phyloP scores from a whole-genome alignment of 1,284 basidiomycete genomes.

The Chalciporus sp. region DNA sequence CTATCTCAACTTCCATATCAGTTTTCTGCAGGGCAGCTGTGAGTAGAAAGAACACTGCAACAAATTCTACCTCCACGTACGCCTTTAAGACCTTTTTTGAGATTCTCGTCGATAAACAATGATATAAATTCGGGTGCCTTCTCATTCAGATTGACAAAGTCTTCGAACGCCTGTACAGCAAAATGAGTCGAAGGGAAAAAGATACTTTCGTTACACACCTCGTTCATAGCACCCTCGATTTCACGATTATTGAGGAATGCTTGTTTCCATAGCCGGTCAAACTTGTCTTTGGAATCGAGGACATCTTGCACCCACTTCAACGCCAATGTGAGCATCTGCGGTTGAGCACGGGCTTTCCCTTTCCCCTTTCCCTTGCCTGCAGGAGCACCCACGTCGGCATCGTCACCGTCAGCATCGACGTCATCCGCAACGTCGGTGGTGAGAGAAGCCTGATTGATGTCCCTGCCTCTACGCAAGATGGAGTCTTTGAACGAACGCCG shows the following conservation, averaged over 20 bases:
- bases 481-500: constrained; percentile 76
- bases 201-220: constrained; percentile 51
- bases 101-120: constrained; percentile 95
- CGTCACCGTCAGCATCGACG: constrained; percentile 40
- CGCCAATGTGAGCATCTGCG: constrained; percentile 60
- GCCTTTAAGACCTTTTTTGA: constrained; percentile 94
- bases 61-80: constrained; percentile 49
- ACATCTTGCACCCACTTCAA: constrained; percentile 96
- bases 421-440: constrained; percentile 41
- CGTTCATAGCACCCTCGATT: constrained; percentile 84
- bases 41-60: background rate
- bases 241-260: constrained; percentile 79
- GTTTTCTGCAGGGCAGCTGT: constrained; percentile 72
- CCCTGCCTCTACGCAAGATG: constrained; percentile 75
- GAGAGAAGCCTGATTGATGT: constrained; percentile 69
- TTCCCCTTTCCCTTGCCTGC: constrained; percentile 66
- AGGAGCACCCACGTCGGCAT: constrained; percentile 39
- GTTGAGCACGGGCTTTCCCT: constrained; percentile 52
- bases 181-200: constrained; percentile 1
- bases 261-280: constrained; percentile 75
- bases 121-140: constrained; percentile 95
- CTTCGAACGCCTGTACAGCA: constrained; percentile 78
- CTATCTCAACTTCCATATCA: constrained; percentile 86
- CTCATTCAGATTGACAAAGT: constrained; percentile 89
- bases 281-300: constrained; percentile 89